Percentiles rank a stretch among this genome's conserved stretches.
Conservation (phyloP, 2,329 filamentous ascomycete genomes). For the Trichoderma sp. region DNA sequence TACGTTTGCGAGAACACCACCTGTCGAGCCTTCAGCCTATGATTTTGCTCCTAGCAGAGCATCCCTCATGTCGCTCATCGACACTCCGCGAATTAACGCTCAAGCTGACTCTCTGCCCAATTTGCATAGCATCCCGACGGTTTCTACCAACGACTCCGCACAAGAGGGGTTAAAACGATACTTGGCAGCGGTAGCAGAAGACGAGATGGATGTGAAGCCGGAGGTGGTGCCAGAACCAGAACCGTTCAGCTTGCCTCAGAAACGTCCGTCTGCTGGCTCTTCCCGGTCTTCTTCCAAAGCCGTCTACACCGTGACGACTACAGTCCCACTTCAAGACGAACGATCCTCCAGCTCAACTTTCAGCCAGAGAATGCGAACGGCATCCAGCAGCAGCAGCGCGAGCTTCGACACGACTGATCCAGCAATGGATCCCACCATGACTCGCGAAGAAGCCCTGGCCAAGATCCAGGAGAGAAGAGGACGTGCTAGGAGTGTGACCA, state of each 20-base stretch:
- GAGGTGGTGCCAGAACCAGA: conserved; percentile 24
- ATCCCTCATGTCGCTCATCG: conserved; percentile 64
- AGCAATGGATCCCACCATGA: conserved; percentile 67
- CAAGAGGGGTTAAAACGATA: conserved; percentile 18
- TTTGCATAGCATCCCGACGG: conserved; percentile 50
- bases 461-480: conserved; percentile 75
- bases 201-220: conserved; percentile 2
- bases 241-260: not conserved
- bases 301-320: conserved; percentile 55
- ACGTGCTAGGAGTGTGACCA: conserved; percentile 69
- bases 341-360: conserved; percentile 48
- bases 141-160: conserved; percentile 34
- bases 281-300: conserved; percentile 52
- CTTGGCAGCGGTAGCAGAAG: conserved; percentile 11
- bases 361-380: conserved; percentile 51
- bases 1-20: conserved; percentile 62
- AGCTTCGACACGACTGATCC: conserved; percentile 60
- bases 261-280: conserved; percentile 33
- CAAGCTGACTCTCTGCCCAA: conserved; percentile 42
- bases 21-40: conserved; percentile 64
- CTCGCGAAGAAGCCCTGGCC: conserved; percentile 73
- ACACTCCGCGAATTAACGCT: conserved; percentile 54
- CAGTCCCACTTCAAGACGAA: conserved; percentile 56
- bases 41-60: conserved; percentile 58
- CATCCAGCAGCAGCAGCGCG: conserved; percentile 44